Evolutionary conservation across 2,329 filamentous ascomycete genomes (phyloP).

Genomic region (Colletotrichum limetticola): DNA sequence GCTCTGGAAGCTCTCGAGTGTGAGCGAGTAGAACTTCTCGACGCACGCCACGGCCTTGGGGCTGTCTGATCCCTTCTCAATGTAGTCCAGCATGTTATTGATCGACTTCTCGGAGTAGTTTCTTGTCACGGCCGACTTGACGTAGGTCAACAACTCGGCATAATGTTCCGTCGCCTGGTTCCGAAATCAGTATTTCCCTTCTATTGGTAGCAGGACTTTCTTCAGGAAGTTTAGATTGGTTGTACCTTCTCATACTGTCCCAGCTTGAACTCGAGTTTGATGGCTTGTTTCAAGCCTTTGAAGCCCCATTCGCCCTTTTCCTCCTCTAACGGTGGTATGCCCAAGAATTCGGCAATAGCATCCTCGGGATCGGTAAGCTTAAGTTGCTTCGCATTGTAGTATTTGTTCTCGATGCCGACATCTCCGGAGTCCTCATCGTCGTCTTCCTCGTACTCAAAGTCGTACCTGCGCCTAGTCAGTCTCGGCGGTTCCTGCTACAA

Average conservation of each 20-base stretch:
- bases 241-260: constrained; percentile 83
- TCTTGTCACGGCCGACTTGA: constrained; percentile 94
- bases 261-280: constrained; percentile 96
- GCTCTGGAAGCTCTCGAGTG: constrained; percentile 92
- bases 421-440: constrained; percentile 89
- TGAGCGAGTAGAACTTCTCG: constrained; percentile 95
- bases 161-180: constrained; percentile 88
- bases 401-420: constrained; percentile 98
- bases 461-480: constrained; percentile 67
- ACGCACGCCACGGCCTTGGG: constrained; percentile 79
- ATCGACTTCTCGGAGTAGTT: constrained; percentile 99
- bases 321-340: constrained; percentile 82
- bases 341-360: constrained; percentile 92
- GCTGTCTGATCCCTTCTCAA: constrained; percentile 86
- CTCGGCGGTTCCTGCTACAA: neutral
- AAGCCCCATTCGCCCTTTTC: constrained; percentile 99
- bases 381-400: constrained; percentile 99
- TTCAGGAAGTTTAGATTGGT: neutral
- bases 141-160: constrained; percentile 93
- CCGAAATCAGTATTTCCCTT: constrained; percentile 8
- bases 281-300: constrained; percentile 97
- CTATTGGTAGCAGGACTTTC: neutral
- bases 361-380: constrained; percentile 88
- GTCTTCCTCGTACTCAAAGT: constrained; percentile 96
- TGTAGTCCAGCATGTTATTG: constrained; percentile 98